Conservation (phyloP, 495 filamentous ascomycete species). For the Sphaerosporella brunnea region DNA sequence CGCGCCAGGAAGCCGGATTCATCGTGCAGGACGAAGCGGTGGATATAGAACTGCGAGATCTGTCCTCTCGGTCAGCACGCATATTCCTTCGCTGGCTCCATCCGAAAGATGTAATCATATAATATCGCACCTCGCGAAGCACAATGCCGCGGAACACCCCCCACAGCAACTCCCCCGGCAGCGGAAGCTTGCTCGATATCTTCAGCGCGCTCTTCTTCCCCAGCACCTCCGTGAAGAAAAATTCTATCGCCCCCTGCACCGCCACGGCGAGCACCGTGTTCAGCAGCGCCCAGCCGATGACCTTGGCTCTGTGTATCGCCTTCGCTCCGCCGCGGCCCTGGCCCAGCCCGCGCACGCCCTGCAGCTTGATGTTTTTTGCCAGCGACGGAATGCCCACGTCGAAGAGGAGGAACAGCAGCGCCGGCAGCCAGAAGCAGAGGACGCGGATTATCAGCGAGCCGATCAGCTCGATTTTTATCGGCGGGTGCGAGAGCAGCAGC, state of each 20-base stretch:
- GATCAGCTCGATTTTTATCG: constrained; percentile 57
- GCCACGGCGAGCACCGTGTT: constrained; percentile 46
- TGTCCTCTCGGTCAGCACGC: too few species aligned
- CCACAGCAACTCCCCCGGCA: constrained; percentile 43
- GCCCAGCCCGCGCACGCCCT: constrained; percentile 40
- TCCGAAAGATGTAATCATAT: too few species aligned
- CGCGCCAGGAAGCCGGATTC: constrained; percentile 23
- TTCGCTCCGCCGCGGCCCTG: background rate
- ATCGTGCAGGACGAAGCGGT: constrained; percentile 52
- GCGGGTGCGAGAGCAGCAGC: constrained; percentile 55
- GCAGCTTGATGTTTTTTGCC: constrained; percentile 48
- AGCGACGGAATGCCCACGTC: constrained; percentile 52
- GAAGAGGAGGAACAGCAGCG: constrained; percentile 53
- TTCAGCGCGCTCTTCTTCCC: constrained; percentile 38
- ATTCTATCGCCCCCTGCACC: constrained; percentile 41
- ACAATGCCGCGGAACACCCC: constrained; percentile 36
- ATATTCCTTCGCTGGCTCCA: too few species aligned
- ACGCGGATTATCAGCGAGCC: constrained; percentile 50
- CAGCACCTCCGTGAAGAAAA: constrained; percentile 34
- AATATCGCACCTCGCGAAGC: constrained; percentile 37
- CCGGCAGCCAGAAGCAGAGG: constrained; percentile 56
- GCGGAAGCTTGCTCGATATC: constrained; percentile 39
- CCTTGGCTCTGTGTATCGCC: constrained; percentile 10
- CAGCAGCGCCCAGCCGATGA: constrained; percentile 38
- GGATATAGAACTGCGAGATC: constrained; percentile 40